These are phyloP conservation scores for Tetragonia tetragonoides DNA, from an alignment of 148 eudicot genomes.

Conservation along the genomic window DNA sequence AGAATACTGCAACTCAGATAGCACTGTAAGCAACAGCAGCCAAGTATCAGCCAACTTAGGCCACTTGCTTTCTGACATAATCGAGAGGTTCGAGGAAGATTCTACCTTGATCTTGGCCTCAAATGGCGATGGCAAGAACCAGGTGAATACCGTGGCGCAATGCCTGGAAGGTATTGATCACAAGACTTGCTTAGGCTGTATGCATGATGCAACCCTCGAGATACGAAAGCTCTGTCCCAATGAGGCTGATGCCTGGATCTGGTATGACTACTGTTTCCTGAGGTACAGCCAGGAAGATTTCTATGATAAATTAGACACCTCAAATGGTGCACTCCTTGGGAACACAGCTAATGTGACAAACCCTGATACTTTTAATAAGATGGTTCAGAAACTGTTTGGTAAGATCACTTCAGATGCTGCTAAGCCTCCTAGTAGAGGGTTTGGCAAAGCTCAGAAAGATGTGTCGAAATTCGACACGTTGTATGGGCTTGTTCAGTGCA, in stretches of 20 bases:
- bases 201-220: slow-evolving; percentile 35
- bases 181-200: slow-evolving; percentile 43
- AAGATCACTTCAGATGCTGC: slow-evolving; percentile 42
- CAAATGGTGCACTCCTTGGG: slow-evolving; percentile 20
- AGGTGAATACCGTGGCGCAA: slow-evolving; percentile 52
- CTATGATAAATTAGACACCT: slow-evolving; percentile 41
- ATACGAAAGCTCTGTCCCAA: slow-evolving; percentile 34
- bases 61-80: slow-evolving; percentile 28
- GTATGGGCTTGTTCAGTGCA: slow-evolving; percentile 74
- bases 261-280: slow-evolving; percentile 59
- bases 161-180: slow-evolving; percentile 48
- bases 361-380: slow-evolving; percentile 44
- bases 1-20: neutral
- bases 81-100: slow-evolving; percentile 24
- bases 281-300: slow-evolving; percentile 43
- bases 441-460: slow-evolving; percentile 53
- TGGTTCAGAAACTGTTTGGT: slow-evolving; percentile 41
- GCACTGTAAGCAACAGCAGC: slow-evolving; percentile 3
- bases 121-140: slow-evolving; percentile 23
- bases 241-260: slow-evolving; percentile 46
- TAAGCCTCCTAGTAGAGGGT: slow-evolving; percentile 39
- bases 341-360: slow-evolving; percentile 50
- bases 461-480: slow-evolving; percentile 47
- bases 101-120: slow-evolving; percentile 35
- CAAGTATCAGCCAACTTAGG: slow-evolving; percentile 35